phyloP scores from a whole-genome alignment of 352 stramenopile genomes.

The Phytophthora litchii region DNA sequence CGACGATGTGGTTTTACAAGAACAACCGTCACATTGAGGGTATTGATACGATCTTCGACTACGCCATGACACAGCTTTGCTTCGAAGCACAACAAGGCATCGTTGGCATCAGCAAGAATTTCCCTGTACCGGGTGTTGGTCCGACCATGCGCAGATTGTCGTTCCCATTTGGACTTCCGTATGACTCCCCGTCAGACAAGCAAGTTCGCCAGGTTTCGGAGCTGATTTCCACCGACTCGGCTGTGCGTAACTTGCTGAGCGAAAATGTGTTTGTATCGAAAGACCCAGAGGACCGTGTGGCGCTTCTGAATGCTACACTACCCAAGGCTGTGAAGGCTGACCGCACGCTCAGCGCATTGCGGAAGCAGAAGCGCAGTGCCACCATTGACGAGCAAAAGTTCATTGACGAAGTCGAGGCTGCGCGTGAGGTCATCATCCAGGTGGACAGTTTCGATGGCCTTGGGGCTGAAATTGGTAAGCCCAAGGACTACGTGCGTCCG shows the following conservation, averaged over 20 bases:
- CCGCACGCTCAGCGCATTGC: slow-evolving; percentile 89
- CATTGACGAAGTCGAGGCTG: slow-evolving; percentile 95
- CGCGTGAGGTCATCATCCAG: slow-evolving; percentile 97
- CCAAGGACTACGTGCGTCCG: slow-evolving; percentile 91
- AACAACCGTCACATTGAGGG: slow-evolving; percentile 94
- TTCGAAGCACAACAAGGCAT: slow-evolving; percentile 96
- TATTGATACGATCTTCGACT: slow-evolving; percentile 96
- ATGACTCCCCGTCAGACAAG: slow-evolving; percentile 91
- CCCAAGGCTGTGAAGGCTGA: slow-evolving; percentile 93
- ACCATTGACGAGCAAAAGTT: slow-evolving; percentile 94
- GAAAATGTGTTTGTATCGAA: slow-evolving; percentile 83
- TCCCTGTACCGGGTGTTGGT: slow-evolving; percentile 93
- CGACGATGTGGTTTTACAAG: slow-evolving; percentile 97
- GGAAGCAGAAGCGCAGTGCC: slow-evolving; percentile 94
- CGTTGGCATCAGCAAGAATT: slow-evolving; percentile 96
- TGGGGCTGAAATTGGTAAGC: slow-evolving; percentile 77
- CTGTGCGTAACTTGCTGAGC: slow-evolving; percentile 69
- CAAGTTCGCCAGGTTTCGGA: slow-evolving; percentile 76
- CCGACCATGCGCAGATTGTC: slow-evolving; percentile 94
- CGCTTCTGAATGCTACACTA: slow-evolving; percentile 75
- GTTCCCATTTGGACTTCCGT: slow-evolving; percentile 95
- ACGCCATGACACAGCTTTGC: slow-evolving; percentile 96
- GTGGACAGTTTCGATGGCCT: slow-evolving; percentile 93
- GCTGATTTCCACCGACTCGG: slow-evolving; percentile 75
- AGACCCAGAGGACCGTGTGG: slow-evolving; percentile 66